Evolutionary conservation across 768 basidiomycete genomes (phyloP), one percentile per base, ranked within the genome.

Genomic region (Lactarius deliciosus): DNA sequence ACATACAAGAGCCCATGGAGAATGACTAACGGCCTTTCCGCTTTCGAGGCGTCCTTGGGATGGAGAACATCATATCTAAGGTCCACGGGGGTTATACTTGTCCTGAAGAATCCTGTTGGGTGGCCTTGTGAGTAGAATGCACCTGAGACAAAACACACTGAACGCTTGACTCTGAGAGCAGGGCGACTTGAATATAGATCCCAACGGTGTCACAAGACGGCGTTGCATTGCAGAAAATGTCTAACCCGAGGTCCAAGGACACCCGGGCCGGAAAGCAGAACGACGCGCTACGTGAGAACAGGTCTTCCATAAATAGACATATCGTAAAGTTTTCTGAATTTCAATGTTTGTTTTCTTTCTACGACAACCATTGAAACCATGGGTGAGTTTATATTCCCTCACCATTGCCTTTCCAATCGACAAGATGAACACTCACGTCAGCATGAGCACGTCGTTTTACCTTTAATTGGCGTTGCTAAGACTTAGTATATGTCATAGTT

Each of bases 401-500:
- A 13, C 41, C 32, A 54, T 45, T 55, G n/a, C 58, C 69, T 71
- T 73, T 80, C 81, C 25, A 50, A 15, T 69, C 70, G 81, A 82
- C 73, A 70, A 75, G 89, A 91, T 91, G 89, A 87, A 77, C 82
- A 73, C 72, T 76, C 77, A 69, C 74, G 75, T 76, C 73, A 53
- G 65, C 72, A 79, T 78, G 83, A 86, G 86, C 77, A 79, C 79
- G 76, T 75, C 75, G 75, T 70, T 74, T 79, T 77, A 85, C 85
- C 83, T 50, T 25, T 82, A 79, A 81, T 79, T 77, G 74, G 77
- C 76, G 80, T 76, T 74, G 77, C 85, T 69, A 81, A 86, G 89
- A 78, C 80, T 75, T 75, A 64, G 57, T 56, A 82, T 80, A 83
- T 89, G 90, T 92, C 90, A 92, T 92, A 91, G 90, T 91, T 91